Evolutionary conservation across 2,329 filamentous ascomycete species (phyloP).

Genomic region (Diplodia scrobiculata): DNA sequence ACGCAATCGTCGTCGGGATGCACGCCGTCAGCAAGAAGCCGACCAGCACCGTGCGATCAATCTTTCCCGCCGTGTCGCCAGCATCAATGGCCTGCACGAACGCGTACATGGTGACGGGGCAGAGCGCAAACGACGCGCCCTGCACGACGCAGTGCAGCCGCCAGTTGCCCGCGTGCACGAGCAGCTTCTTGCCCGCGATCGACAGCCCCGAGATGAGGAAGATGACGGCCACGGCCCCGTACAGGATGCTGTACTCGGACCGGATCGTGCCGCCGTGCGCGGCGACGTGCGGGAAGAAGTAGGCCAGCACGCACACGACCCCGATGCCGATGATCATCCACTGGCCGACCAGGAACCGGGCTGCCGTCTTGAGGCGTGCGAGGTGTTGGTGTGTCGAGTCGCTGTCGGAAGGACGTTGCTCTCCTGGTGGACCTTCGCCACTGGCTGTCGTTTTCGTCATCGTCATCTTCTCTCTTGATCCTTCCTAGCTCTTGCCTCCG

Average conservation of each 20-base stretch:
- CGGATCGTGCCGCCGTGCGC: constrained; percentile 28
- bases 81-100: constrained; percentile 23
- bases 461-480: not conserved
- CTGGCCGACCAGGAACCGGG: constrained; percentile 13
- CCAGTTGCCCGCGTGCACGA: constrained; percentile 28
- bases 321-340: constrained; percentile 28
- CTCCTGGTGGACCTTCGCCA: not conserved
- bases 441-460: not conserved
- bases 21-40: constrained; percentile 28
- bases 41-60: constrained; percentile 23
- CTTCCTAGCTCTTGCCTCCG: not conserved
- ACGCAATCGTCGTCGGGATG: constrained; percentile 28
- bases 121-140: constrained; percentile 18
- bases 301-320: constrained; percentile 25
- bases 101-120: constrained; percentile 23
- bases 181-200: constrained; percentile 9
- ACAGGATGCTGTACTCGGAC: constrained; percentile 28
- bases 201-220: constrained; percentile 27
- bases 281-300: constrained; percentile 26
- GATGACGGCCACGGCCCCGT: constrained; percentile 29
- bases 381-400: not conserved
- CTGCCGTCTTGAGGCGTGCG: not conserved
- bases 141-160: constrained; percentile 28
- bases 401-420: not conserved
- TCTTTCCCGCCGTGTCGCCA: constrained; percentile 8